Evolutionary conservation across 2,329 filamentous ascomycete species (phyloP).

Genomic region (Aspergillus sp.): DNA sequence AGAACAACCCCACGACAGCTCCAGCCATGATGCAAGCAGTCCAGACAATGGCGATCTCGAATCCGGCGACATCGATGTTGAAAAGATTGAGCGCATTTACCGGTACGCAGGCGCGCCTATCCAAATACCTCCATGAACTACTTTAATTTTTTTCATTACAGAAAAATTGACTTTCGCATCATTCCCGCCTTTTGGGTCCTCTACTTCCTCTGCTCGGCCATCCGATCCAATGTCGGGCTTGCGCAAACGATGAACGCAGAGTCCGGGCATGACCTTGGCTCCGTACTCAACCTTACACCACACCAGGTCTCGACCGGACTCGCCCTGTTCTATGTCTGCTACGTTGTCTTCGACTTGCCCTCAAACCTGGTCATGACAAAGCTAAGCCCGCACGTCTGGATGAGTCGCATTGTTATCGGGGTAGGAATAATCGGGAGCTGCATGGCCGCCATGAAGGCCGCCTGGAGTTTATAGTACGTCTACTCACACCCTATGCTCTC

Average conservation of each 20-base stretch:
- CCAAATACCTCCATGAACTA: neutral
- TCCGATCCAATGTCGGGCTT: slow-evolving; percentile 86
- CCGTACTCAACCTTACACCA: slow-evolving; percentile 65
- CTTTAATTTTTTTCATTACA: slow-evolving; percentile 19
- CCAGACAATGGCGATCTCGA: slow-evolving; percentile 2
- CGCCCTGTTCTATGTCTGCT: slow-evolving; percentile 87
- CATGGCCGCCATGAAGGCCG: slow-evolving; percentile 76
- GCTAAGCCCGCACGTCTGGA: slow-evolving; percentile 83
- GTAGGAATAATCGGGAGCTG: slow-evolving; percentile 82
- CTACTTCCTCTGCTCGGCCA: slow-evolving; percentile 90
- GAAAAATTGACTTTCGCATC: slow-evolving; percentile 59
- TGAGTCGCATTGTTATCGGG: slow-evolving; percentile 85
- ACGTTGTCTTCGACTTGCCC: slow-evolving; percentile 84
- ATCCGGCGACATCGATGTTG: slow-evolving; percentile 22
- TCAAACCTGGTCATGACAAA: slow-evolving; percentile 87
- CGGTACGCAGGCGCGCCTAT: slow-evolving; percentile 20
- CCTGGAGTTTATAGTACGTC: slow-evolving; percentile 77
- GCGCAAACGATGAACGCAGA: slow-evolving; percentile 89
- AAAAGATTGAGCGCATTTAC: slow-evolving; percentile 40
- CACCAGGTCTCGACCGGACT: slow-evolving; percentile 82
- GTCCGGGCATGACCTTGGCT: slow-evolving; percentile 71
- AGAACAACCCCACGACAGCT: neutral
- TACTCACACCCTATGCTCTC: neutral
- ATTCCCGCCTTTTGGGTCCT: slow-evolving; percentile 80
- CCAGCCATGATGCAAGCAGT: neutral